Evolutionary conservation across 176 grass and related monocot genomes (phyloP), one percentile per base, ranked within the genome.

Genomic region (Oryza punctata): DNA sequence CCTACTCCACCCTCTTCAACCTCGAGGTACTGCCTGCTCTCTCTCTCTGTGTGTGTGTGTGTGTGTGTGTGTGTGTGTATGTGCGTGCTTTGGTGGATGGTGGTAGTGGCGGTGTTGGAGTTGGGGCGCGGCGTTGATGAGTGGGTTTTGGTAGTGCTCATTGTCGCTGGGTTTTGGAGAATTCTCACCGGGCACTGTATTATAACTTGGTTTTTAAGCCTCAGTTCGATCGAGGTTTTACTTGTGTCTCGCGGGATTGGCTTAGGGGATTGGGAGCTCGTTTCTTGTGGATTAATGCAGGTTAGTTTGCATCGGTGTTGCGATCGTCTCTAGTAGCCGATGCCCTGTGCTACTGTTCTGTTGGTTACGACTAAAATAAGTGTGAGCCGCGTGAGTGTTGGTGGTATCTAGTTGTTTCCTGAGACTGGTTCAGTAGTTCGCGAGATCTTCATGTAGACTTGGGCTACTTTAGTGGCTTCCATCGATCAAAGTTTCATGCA

Each of bases 1-100:
- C 92, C 29, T 94, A 94, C 83, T 92, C 90, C 67, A 79, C 89
- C 50, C 92, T 97, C 37, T 97, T 97, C 86, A 92, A 96, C 85
- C 93, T 96, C 78, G 93, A 99, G 89, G 97, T 96, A 35, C 33
- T 35, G 73, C 43, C 50, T 9, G 32, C 65, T 74, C 43, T 47
- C 49, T 47, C 47, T 69, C 5, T n/a, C n/a, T n/a, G n/a, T n/a
- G n/a, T n/a, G n/a, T n/a, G n/a, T n/a, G n/a, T n/a, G n/a, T n/a
- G n/a, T n/a, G n/a, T n/a, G n/a, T n/a, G n/a, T n/a, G n/a, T n/a
- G n/a, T n/a, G n/a, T n/a, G n/a, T n/a, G 12, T 50, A 43, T 63
- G 40, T 33, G 24, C 37, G 37, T 38, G 52, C 52, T 57, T n/a
- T 0, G 52, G 1, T 38, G 33, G 33, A 29, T 46, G 35, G 41